Evolutionary conservation across 73 alveolate genomes (phyloP), one percentile per base, ranked within the genome.

Genomic region (Paramecium bursaria): DNA sequence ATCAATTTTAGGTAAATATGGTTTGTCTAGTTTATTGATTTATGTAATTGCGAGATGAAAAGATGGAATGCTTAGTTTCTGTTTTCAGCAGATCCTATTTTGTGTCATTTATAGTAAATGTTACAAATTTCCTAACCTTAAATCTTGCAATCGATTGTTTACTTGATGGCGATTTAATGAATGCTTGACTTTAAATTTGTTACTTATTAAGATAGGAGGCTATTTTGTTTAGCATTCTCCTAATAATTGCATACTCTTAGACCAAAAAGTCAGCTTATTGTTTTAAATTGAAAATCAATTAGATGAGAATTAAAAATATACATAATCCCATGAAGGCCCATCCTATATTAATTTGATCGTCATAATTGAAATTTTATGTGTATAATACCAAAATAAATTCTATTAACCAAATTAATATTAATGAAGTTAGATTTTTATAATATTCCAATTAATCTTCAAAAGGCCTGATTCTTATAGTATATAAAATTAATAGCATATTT

Each of bases 251-350:
- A 30, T 27, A 57, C 26, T 57, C 76, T 57, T 30, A 30, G 1
- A 67, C 50, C 15, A 67, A 27, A 21, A 19, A 67, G 19, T 67
- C 53, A 67, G 21, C 26, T 19, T 67, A 57, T 11, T 67, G 14
- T 10, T 67, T 67, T 11, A 67, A 11, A 67, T 67, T 57, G 23
- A 67, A 42, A 15, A 67, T 22, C 10, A 67, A 67, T 67, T 67
- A 25, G 10, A 19, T 25, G 33, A 67, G 6, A 17, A 67, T 67
- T 7, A 67, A 31, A 25, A 67, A 21, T 35, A 57, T 67, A 42
- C 82, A 67, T 3, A 26, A 42, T 2, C 54, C 82, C 17, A 67
- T 67, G 5, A 67, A 39, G 44, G 44, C 33, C 82, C 82, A 67
- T 2, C 82, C 82, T 1, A 67, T 42, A 0, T 39, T 21, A 15